phyloP scores from a whole-genome alignment of 1,284 basidiomycete genomes.

The Rhodotorula mucilaginosa region DNA sequence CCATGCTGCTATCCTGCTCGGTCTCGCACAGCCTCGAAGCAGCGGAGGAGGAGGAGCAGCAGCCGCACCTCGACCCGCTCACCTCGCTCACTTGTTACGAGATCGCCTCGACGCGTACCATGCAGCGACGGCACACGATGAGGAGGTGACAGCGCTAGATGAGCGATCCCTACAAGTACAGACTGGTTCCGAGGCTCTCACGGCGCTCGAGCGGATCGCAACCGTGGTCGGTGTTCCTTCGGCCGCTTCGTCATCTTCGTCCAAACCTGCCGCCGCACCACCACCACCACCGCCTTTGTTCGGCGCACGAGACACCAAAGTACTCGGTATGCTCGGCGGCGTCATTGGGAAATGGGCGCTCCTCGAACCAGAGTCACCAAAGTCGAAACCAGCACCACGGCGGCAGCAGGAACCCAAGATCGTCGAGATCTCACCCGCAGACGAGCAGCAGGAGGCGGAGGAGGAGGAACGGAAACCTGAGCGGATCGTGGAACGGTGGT shows the following conservation, averaged over 20 bases:
- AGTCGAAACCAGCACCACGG: too few relatives aligned
- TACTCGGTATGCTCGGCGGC: constrained; percentile 29
- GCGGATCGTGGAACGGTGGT: not conserved
- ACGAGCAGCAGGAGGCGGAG: constrained; percentile 3
- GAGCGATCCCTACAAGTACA: not conserved
- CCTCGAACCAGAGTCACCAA: not conserved
- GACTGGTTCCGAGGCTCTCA: constrained; percentile 3
- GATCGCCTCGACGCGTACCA: constrained; percentile 9
- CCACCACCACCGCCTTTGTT: constrained; percentile 24
- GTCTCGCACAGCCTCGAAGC: constrained; percentile 1
- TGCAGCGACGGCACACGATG: not conserved
- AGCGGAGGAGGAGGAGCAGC: too few relatives aligned
- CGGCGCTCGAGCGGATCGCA: not conserved
- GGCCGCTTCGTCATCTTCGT: not conserved
- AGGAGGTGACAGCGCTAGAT: too few relatives aligned
- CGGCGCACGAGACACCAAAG: constrained; percentile 35
- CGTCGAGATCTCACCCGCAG: constrained; percentile 19
- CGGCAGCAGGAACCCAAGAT: constrained; percentile 6
- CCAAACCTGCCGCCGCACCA: not conserved
- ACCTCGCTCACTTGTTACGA: constrained; percentile 1
- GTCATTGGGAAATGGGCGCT: constrained; percentile 41
- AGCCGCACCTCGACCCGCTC: not conserved
- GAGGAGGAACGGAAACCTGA: not conserved
- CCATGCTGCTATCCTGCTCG: not conserved
- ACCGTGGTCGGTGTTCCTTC: not conserved